Evolutionary conservation across 2,329 filamentous ascomycete species (phyloP), one percentile per base, ranked within the genome.

Genomic region (Neonectria magnoliae): DNA sequence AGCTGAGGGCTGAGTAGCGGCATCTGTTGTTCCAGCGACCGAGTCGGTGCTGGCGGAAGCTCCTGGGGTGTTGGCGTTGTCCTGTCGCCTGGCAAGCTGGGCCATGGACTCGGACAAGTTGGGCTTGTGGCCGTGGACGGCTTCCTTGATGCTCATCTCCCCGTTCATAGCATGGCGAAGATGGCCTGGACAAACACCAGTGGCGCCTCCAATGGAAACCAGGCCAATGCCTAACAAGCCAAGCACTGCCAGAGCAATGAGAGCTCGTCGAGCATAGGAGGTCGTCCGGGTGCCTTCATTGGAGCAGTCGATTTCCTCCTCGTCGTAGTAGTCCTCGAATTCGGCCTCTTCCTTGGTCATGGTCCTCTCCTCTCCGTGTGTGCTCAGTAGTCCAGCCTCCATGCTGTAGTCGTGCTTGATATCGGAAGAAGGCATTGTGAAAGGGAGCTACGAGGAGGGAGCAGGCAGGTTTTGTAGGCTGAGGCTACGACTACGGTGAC

Each of bases 51-150:
- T 64, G 38, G 65, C 56, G 52, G 62, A 54, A n/a, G 71, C 53
- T 6, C 25, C 61, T 36, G 71, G 71, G 58, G 80, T 77, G 67
- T 89, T 75, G 48, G 38, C 38, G 8, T 18, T 36, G 27, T 51
- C 29, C 67, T 80, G 86, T 67, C 90, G 86, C 78, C 88, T 89
- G 41, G 87, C 91, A 61, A 93, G 79, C 62, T 88, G 86, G 60
- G 91, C 83, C 67, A 93, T 81, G 62, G 87, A 61, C 18, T 73
- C 67, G 42, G 71, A 73, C 47, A 73, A 53, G 60, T 73, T 71
- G 62, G 69, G 68, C 54, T 56, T 68, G 64, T 73, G 68, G 36
- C 67, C 57, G 48, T 51, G 70, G 60, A 73, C 65, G 53, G 64
- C 68, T 51, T 72, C 67, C 60, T 73, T 72, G 48, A 65, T 65